Evolutionary conservation across 1,284 basidiomycete species (phyloP), one percentile per base, ranked within the genome.

Genomic region (Heliocybe sulcata): DNA sequence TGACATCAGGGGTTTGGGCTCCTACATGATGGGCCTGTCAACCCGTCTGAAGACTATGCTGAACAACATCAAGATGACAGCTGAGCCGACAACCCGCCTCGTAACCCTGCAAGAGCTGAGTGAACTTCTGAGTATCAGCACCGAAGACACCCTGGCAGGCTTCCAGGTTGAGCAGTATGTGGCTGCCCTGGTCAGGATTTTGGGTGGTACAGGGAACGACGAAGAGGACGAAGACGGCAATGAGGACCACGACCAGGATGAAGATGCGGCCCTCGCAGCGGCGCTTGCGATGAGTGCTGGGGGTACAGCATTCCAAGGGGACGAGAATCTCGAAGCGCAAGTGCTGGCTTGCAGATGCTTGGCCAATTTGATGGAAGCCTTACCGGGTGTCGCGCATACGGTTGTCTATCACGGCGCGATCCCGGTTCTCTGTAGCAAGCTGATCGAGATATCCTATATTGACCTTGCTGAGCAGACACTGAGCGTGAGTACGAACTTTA

Each of bases 391-490:
- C 53, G 92, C 93, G 10, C 93, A 96, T 66, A 94, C 92, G 31
- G 87, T 98, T 60, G 94, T 97, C 42, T 92, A 96, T 66, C 90
- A 95, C 64, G 94, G 94, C 19, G 94, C 94, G 16, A 94, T 98
- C 56, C 93, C 92, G 20, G 92, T 94, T 31, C 79, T 98, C 51
- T 97, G 94, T 80, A 91, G 90, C 77, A 97, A 98, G 70, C 74
- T 98, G 59, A 85, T 93, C 66, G 92, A 96, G 71, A 98, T 98
- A 55, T 92, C 92, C 25, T 96, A 94, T 68, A 97, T 98, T 63
- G 94, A 98, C 69, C 78, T 98, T 51, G 94, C 95, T 8, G 95
- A 98, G 68, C 95, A 98, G 72, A 96, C 94, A 4, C 73, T 98
- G 58, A 94, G 92, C 67, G 94, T 96, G 75, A 76, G 94, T 38